Conservation (phyloP, 352 stramenopile genomes). For the Pythium chondricola region DNA sequence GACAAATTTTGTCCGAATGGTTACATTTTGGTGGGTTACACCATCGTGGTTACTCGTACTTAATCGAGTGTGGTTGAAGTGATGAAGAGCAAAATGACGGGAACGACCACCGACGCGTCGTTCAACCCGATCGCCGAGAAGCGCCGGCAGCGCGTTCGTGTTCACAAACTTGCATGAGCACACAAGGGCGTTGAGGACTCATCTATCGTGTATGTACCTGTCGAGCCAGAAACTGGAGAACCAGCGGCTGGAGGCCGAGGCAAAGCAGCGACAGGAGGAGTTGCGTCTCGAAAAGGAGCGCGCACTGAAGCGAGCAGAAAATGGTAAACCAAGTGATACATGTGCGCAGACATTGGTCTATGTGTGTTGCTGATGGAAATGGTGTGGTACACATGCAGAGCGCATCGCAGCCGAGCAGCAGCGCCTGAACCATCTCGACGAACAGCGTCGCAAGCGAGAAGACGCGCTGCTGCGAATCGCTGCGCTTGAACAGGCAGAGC, state of each 20-base stretch:
- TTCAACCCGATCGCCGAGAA: slow-evolving; percentile 24
- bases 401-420: slow-evolving; percentile 28
- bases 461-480: slow-evolving; percentile 38
- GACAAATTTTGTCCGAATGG: neutral
- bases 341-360: no score
- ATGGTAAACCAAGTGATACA: no score
- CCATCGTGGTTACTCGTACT: neutral
- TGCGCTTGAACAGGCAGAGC: slow-evolving; percentile 33
- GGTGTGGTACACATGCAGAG: no score
- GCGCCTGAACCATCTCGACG: slow-evolving; percentile 26
- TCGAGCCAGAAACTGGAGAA: slow-evolving; percentile 74
- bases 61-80: slow-evolving; percentile 4
- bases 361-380: neutral
- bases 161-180: no score
- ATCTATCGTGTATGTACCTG: no score
- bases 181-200: no score
- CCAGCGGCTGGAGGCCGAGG: slow-evolving; percentile 52
- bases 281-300: slow-evolving; percentile 30
- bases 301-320: slow-evolving; percentile 35
- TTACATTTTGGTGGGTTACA: no score
- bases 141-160: slow-evolving; percentile 20
- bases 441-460: slow-evolving; percentile 14
- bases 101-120: neutral
- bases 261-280: slow-evolving; percentile 39
- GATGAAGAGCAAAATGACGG: neutral